phyloP scores from a whole-genome alignment of 352 stramenopile species.

The Thalassiosira sp. region DNA sequence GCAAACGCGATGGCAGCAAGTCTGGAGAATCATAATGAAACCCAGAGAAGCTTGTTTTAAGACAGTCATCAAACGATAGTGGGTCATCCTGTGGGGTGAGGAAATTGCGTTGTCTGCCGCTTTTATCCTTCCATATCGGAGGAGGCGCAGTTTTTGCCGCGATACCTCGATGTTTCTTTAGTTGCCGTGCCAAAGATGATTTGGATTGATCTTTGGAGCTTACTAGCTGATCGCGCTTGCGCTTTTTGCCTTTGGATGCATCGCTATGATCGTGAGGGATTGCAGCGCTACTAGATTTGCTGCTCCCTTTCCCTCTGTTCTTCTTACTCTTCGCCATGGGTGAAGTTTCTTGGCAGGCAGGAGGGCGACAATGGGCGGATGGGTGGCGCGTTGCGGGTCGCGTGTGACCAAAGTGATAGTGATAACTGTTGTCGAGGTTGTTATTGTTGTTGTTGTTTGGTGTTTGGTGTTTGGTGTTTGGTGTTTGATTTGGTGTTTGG shows the following conservation, averaged over 20 bases:
- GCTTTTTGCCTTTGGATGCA: constrained; percentile 9
- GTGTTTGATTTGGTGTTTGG: no score
- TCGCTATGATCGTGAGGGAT: background rate
- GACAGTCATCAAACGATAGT: constrained; percentile 47
- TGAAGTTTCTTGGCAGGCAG: no score
- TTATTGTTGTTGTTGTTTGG: no score
- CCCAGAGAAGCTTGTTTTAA: constrained; percentile 60
- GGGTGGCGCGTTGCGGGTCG: no score
- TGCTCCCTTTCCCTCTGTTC: constrained; percentile 9
- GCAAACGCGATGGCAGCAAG: constrained; percentile 32
- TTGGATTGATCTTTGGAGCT: constrained; percentile 10
- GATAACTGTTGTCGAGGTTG: no score
- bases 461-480: no score
- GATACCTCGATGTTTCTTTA: constrained; percentile 42
- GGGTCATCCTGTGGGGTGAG: constrained; percentile 53
- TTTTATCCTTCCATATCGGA: constrained; percentile 27
- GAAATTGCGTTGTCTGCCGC: constrained; percentile 20
- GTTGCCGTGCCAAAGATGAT: constrained; percentile 21
- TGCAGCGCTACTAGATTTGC: background rate
- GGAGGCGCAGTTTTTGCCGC: constrained; percentile 36
- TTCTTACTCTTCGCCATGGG: constrained; percentile 27
- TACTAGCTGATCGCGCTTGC: background rate
- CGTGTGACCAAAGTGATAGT: no score
- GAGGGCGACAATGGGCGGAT: no score
- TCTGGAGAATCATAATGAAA: constrained; percentile 58